phyloP scores from a whole-genome alignment of 2,329 filamentous ascomycete species.

The Talaromyces amestolkiae region DNA sequence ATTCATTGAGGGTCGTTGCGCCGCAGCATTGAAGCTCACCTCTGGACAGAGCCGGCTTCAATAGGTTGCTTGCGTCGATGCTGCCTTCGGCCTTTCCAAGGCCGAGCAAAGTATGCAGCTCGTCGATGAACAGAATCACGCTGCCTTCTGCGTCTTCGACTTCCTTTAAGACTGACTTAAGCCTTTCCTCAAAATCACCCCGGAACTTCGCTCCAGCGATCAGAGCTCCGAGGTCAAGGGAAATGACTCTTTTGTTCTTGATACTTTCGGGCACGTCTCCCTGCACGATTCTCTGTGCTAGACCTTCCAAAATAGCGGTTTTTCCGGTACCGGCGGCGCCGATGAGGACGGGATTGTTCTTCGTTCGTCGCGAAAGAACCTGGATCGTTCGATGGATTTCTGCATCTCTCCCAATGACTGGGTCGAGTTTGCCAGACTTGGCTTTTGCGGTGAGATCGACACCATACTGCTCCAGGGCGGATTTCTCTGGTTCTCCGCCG shows the following conservation, averaged over 20 bases:
- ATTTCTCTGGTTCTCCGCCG: conserved; percentile 71
- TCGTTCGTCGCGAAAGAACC: conserved; percentile 85
- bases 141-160: conserved; percentile 84
- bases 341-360: conserved; percentile 95
- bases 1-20: conserved; percentile 89
- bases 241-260: conserved; percentile 87
- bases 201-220: conserved; percentile 95
- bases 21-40: conserved; percentile 94
- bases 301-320: conserved; percentile 86
- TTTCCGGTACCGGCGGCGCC: conserved; percentile 89
- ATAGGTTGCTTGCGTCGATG: conserved; percentile 90
- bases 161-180: conserved; percentile 88
- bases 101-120: conserved; percentile 85
- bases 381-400: conserved; percentile 96
- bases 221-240: conserved; percentile 82
- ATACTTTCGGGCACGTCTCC: conserved; percentile 95
- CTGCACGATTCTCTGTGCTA: conserved; percentile 83
- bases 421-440: conserved; percentile 85
- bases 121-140: conserved; percentile 93
- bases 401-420: conserved; percentile 86
- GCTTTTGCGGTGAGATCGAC: conserved; percentile 84
- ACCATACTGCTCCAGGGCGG: conserved; percentile 86
- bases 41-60: conserved; percentile 89
- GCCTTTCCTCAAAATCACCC: conserved; percentile 90
- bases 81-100: conserved; percentile 93